phyloP scores from a whole-genome alignment of 2,329 filamentous ascomycete genomes.

The Teratosphaeria epicoccoides region DNA sequence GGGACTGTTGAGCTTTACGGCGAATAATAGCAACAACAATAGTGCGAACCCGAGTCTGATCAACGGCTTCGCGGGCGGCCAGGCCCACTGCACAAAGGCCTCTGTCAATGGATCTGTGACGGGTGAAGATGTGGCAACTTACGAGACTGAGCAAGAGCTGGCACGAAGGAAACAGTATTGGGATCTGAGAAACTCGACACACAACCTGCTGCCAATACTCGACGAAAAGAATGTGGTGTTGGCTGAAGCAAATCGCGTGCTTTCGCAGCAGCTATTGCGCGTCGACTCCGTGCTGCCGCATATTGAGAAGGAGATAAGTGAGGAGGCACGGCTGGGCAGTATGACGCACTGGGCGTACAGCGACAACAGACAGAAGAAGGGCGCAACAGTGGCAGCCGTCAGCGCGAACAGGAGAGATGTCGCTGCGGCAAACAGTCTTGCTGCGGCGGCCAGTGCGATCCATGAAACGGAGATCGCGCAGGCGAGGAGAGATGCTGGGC shows the following conservation, averaged over 20 bases:
- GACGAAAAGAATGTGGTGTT: slow-evolving; percentile 98
- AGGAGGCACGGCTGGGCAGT: slow-evolving; percentile 88
- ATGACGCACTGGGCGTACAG: slow-evolving; percentile 91
- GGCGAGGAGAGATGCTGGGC: slow-evolving; percentile 67
- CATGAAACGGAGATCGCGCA: slow-evolving; percentile 75
- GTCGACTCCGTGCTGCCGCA: slow-evolving; percentile 81
- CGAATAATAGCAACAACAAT: slow-evolving; percentile 30
- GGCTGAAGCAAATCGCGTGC: slow-evolving; percentile 78
- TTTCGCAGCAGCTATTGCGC: slow-evolving; percentile 72
- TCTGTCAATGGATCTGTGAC: slow-evolving; percentile 16
- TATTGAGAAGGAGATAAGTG: slow-evolving; percentile 80
- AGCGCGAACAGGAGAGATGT: slow-evolving; percentile 71
- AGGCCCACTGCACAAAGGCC: slow-evolving; percentile 13
- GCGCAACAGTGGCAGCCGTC: slow-evolving; percentile 48
- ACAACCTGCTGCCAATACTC: slow-evolving; percentile 76
- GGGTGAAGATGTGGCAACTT: slow-evolving; percentile 14
- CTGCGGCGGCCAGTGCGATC: slow-evolving; percentile 60
- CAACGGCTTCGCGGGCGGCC: slow-evolving; percentile 22
- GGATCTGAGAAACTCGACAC: slow-evolving; percentile 65
- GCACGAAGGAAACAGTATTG: slow-evolving; percentile 43
- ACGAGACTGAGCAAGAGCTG: slow-evolving; percentile 41
- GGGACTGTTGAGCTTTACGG: slow-evolving; percentile 27
- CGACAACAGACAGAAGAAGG: slow-evolving; percentile 55
- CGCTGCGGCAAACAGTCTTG: slow-evolving; percentile 57
- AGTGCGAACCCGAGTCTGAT: slow-evolving; percentile 29